Conservation (phyloP, 106 monocot genomes). For the Amphibolis antarctica region DNA sequence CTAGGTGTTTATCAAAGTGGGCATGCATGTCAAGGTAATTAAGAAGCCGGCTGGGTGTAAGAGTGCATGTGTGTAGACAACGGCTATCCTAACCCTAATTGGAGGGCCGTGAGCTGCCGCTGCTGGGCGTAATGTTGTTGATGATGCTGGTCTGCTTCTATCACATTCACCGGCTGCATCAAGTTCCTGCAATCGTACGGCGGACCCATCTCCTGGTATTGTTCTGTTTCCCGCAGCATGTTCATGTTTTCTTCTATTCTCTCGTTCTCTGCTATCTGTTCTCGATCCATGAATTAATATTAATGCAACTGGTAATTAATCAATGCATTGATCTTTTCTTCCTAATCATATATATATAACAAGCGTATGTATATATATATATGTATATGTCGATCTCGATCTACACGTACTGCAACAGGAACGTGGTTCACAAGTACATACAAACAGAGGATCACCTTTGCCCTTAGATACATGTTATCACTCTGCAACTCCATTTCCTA, state of each 20-base stretch:
- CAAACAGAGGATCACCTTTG: constrained; percentile 3
- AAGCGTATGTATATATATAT: no score
- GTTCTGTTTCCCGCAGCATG: constrained; percentile 3
- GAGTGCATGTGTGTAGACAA: no score
- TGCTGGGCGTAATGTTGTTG: constrained; percentile 10
- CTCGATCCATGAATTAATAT: neutral
- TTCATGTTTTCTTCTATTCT: constrained; percentile 5
- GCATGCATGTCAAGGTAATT: no score
- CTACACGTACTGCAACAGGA: no score
- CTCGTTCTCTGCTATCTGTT: constrained; percentile 15
- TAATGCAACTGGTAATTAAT: no score
- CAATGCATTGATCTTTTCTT: no score
- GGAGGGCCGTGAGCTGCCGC: constrained; percentile 17
- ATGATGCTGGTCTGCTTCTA: constrained; percentile 8
- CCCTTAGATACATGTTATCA: constrained; percentile 13
- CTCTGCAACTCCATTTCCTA: constrained; percentile 20
- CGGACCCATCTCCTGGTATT: neutral
- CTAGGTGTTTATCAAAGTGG: no score
- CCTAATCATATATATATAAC: no score
- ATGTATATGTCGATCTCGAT: no score
- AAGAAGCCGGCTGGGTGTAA: no score
- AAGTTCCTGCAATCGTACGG: constrained; percentile 12
- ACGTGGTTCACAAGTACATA: neutral
- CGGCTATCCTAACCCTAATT: constrained; percentile 6
- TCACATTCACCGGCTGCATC: neutral